Base-by-base conservation (phyloP, 305 asterid genomes). In the Rubia peregrina region DNA sequence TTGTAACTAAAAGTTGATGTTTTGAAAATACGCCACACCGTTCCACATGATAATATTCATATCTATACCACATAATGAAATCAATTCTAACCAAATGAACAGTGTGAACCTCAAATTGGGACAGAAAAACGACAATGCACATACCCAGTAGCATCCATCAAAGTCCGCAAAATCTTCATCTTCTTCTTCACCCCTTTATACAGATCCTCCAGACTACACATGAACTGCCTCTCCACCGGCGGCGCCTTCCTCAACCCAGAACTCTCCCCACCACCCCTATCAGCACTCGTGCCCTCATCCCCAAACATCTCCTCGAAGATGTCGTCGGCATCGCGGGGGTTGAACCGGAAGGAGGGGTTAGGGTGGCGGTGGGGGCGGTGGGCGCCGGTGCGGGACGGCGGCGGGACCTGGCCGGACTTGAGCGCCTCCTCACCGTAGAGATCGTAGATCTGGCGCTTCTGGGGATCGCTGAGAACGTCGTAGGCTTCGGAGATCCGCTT, bases 381-480 rank as follows among this genome's bases (percentile, higher is more conserved):
- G 24, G 80, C 83, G 48, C 77, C 71, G n/a, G 89, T 73, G 3
- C 85, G 85, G 0, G 88, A 85, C 9, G 91, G 88, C 61, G 93
- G 89, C 0, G 96, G 95, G 19, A 68, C 77, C 68, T 87, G 96
- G 19, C 95, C 95, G 30, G 95, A 84, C 82, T 90, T 93, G 75
- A 93, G 83, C 3, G 96, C 97, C 71, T 93, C 97, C 84, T 93
- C 98, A 1, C 97, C 97, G 69, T 87, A 90, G 21, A 90, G 90
- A 81, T 92, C 96, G 84, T 92, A 92, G 92, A 92, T 90, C 95
- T 87, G 98, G 55, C 98, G 98, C 86, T 93, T 93, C 76, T 85
- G 90, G 17, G 94, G 95, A 77, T 93, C 98, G 83, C 98, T 93
- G n/a, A 93, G 75, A 9, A 90, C 98, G 46, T 93, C 98, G 74